Evolutionary conservation across 2,329 filamentous ascomycete species (phyloP), one percentile per base, ranked within the genome.

Genomic region (Arthrobotrys megalospora): DNA sequence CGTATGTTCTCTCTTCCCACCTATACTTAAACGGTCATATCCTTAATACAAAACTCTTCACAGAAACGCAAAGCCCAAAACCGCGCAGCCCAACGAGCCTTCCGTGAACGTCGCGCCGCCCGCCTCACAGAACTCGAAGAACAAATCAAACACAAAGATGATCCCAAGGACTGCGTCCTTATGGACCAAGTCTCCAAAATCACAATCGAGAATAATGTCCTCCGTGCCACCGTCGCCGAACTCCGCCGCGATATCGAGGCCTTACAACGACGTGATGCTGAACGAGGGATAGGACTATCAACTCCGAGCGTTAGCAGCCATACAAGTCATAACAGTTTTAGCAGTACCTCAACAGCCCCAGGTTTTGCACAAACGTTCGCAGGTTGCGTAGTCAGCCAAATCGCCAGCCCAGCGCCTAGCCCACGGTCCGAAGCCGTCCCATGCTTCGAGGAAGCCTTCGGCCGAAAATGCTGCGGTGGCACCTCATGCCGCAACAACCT

Each of bases 61-160:
- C 70, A 82, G 81, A 97, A 97, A 86, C 90, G 96, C 80, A 96
- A 97, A 86, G 92, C 93, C 0, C 96, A 98, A 86, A 98, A 98
- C 84, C 89, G 96, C 77, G 92, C 93, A 55, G 95, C 95, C 2
- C 95, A 98, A 85, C 88, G 95, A 75, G 93, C 92, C 0, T 98
- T 98, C 85, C 89, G 95, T 38, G 94, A 97, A 85, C 88, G 95
- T 73, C 90, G 95, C 80, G 93, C 93, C 1, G 93, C 93, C 24
- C 92, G 93, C 45, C 93, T 97, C 6, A 91, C 92, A 45, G 94
- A 91, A 83, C 85, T 92, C 36, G 90, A 92, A 83, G 89, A 91
- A 81, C 88, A 90, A 82, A 85, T 92, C 6, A 89, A 91, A 3
- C 88, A 90, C 76, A 86, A 89, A 53, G 89, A 88, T 81, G 77